Evolutionary conservation across 257 asterid species (phyloP), one percentile per base, ranked within the genome.

Genomic region (Henckelia pumila): DNA sequence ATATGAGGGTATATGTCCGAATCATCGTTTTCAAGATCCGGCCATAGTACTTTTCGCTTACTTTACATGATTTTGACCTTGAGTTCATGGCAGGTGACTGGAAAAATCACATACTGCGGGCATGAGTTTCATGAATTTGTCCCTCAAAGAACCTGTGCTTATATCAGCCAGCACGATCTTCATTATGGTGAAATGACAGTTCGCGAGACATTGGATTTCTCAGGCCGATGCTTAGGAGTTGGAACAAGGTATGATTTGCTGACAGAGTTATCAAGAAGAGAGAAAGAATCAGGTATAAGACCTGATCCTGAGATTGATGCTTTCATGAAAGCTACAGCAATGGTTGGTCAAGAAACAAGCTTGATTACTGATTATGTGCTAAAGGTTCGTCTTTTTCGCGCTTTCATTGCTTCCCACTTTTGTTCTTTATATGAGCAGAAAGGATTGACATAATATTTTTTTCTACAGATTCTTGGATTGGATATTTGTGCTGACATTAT

Each of bases 111-210:
- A 13, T 92, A 89, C 40, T 92, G 96, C 7, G 98, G 98, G 6
- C 96, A 92, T 23, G 94, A 87, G 58, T 84, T 92, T 32, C 77
- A 76, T 7, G 98, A 92, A 69, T 89, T 89, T 59, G 82, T 92
- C 53, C 95, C 98, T 20, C 95, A n/a, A n/a, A n/a, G n/a, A n/a
- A n/a, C n/a, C n/a, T n/a, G n/a, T n/a, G n/a, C n/a, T n/a, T n/a
- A n/a, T 60, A 92, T 92, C 56, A 92, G 96, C 79, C 95, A 92
- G 61, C 89, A 89, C 22, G 95, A 92, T 79, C 95, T 92, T 78
- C 98, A 92, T 71, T 66, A 84, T 8, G 96, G 98, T 64, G 98
- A 92, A 70, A 87, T 92, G 98, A 92, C 96, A 2, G 98, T 92
- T 59, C 89, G 98, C 0, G 98, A 92, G 73, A 92, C 96, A 0